Percentiles rank a stretch among this genome's conserved stretches.
Evolutionary conservation across 805 yeast species (phyloP).

Genomic region (Ogataea degrootiae): DNA sequence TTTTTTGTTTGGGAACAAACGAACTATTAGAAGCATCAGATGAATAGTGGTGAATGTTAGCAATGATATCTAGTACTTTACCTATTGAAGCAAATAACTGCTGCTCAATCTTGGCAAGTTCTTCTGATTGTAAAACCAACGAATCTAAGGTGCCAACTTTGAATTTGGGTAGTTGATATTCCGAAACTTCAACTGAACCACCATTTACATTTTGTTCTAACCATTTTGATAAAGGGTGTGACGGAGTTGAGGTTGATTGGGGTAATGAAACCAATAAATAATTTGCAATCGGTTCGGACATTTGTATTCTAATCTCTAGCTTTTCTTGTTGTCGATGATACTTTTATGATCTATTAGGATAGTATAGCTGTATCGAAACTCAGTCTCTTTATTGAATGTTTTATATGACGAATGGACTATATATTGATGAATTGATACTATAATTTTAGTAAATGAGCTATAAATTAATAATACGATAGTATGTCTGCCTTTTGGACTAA

Average conservation of each 20-base stretch:
- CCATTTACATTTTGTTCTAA: conserved; percentile 49
- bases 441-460: no score
- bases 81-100: conserved; percentile 65
- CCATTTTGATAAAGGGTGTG: conserved; percentile 38
- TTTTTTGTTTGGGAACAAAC: conserved; percentile 20
- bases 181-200: conserved; percentile 54
- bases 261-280: conserved; percentile 29
- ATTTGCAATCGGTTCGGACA: conserved; percentile 21
- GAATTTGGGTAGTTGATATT: conserved; percentile 71
- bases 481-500: no score
- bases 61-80: conserved; percentile 74
- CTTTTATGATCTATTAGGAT: no score
- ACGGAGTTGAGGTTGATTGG: conserved; percentile 19
- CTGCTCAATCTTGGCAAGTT: conserved; percentile 74
- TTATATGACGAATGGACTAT: no score
- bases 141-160: conserved; percentile 94
- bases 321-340: background rate
- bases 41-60: conserved; percentile 36
- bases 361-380: no score
- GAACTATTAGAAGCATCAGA: conserved; percentile 5
- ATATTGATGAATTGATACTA: no score
- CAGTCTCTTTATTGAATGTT: no score
- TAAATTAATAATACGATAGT: no score
- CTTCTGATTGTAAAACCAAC: conserved; percentile 86
- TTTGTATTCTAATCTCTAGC: background rate